These are phyloP conservation scores for Oryza glumipatula DNA, from an alignment of 176 grass and related monocot genomes.

Conservation along the genomic window DNA sequence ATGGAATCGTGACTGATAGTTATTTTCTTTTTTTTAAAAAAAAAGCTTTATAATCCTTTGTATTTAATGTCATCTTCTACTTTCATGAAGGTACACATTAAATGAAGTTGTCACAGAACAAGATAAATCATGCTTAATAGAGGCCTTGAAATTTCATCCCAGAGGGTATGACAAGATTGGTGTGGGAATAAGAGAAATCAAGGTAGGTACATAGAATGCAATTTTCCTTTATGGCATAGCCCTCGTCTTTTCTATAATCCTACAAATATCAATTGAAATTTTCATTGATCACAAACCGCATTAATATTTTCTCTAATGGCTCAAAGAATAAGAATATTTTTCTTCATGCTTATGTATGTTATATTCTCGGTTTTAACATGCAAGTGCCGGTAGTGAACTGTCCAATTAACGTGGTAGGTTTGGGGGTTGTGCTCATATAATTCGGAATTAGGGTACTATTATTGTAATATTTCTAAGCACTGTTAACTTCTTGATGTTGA, in stretches of 20 bases:
- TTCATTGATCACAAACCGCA: slow-evolving; percentile 8
- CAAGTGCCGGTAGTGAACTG: background rate
- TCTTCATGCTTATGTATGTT: background rate
- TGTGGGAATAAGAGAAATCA: slow-evolving; percentile 48
- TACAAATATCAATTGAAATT: background rate
- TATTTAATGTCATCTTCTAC: slow-evolving; percentile 31
- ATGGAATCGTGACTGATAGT: slow-evolving; percentile 28
- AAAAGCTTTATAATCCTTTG: slow-evolving; percentile 31
- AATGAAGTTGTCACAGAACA: slow-evolving; percentile 47
- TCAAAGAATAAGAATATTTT: background rate
- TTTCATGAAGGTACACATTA: slow-evolving; percentile 68
- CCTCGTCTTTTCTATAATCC: background rate
- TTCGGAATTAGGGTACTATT: background rate
- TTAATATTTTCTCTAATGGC: slow-evolving; percentile 12
- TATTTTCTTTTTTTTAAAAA: background rate
- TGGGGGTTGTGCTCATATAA: background rate
- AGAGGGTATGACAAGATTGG: slow-evolving; percentile 44
- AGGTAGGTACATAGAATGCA: slow-evolving; percentile 34
- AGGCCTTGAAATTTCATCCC: slow-evolving; percentile 70
- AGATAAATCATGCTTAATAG: slow-evolving; percentile 62
- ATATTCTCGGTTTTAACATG: background rate
- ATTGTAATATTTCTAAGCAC: background rate
- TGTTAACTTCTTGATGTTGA: slow-evolving; percentile 10
- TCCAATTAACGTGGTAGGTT: slow-evolving; percentile 21
- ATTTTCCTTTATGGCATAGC: slow-evolving; percentile 19